Base-by-base conservation (phyloP, 805 yeast genomes). In the Metschnikowia lochheadii region DNA sequence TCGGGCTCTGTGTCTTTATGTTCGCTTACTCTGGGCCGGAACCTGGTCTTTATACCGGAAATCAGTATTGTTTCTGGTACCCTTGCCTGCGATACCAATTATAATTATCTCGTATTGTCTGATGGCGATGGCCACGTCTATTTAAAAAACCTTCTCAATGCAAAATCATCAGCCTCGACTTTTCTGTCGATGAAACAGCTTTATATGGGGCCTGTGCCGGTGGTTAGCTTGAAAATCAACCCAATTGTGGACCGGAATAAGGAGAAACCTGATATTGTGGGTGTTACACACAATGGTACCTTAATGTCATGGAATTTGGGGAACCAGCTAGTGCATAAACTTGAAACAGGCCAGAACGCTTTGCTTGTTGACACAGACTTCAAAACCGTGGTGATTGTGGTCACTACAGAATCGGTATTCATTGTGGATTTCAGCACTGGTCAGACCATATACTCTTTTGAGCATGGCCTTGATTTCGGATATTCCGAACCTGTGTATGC, bases 11-110 rank as follows among this genome's bases (percentile, higher is more conserved):
- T 72, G 0, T 55, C 70, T 13, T 57, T 64, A 18, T 67, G 72
- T 34, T 59, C 65, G 20, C 58, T 72, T 48, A 57, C 59, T 17
- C 69, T 62, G 59, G 77, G 77, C 2, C 64, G 57, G 44, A 68
- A 63, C 53, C 77, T 70, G 53, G 63, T 70, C 23, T 71, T 62
- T 41, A 66, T 72, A 8, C 77, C 76, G 1, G 75, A 72, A 1
- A 60, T 57, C 50, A 49, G 47, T 33, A 36, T 54, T 21, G 54
- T 55, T 29, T 52, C 61, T 3, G 52, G 53, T 5, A 55, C 60
- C n/a, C 40, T 49, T 17, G 58, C 63, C 29, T 61, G 51, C 49
- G 60, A 58, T 18, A 51, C 69, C 7, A 67, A 63, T 53, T 70
- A 73, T 73, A 64, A 60, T 48, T 65, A 68, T 50, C 53, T 70